Evolutionary conservation across 2,329 filamentous ascomycete species (phyloP), one percentile per base, ranked within the genome.

Genomic region (Fusarium pseudocircinatum): DNA sequence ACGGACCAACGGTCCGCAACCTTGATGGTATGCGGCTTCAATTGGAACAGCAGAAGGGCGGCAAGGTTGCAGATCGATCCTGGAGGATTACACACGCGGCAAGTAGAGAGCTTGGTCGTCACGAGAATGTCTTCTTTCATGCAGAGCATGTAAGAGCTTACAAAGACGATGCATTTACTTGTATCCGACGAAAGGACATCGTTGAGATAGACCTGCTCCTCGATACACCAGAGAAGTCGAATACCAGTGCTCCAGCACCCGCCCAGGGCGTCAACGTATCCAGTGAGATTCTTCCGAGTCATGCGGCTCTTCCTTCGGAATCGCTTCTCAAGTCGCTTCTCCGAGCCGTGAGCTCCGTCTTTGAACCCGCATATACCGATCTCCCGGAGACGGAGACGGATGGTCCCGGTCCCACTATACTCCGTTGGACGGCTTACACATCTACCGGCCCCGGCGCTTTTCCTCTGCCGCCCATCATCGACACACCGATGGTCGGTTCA

Each of bases 61-160:
- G 83, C 15, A 76, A 80, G 6, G 72, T 81, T 5, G 79, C 78
- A 6, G 82, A 86, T 22, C 81, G 86, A 15, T 81, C 83, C 32
- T 95, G 93, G 87, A 88, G 92, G 63, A 91, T 98, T 46, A 93
- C 93, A 64, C 92, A 93, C 49, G 91, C 97, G 70, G 95, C 94
- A 46, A 94, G 93, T 74, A 88, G 95, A 44, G 89, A 93, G 2
- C 86, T 99, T 7, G 96, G 96, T 8, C 92, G 93, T 53, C 94
- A 98, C 78, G 96, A 98, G 82, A 93, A 92, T 72, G 90, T 98
- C 26, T 93, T 94, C 79, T 89, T 98, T 72, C 88, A 92, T 52
- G 90, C 93, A 30, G 91, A 94, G 65, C 89, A 96, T 32, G 90
- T 94, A 34, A 90, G 92, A 64, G 92, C 93, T 73, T 88, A 95